Percentiles rank a stretch among this genome's conserved stretches.
These are phyloP conservation scores for Globisporangium splendens DNA, from an alignment of 352 stramenopile genomes.

Conservation along the genomic window DNA sequence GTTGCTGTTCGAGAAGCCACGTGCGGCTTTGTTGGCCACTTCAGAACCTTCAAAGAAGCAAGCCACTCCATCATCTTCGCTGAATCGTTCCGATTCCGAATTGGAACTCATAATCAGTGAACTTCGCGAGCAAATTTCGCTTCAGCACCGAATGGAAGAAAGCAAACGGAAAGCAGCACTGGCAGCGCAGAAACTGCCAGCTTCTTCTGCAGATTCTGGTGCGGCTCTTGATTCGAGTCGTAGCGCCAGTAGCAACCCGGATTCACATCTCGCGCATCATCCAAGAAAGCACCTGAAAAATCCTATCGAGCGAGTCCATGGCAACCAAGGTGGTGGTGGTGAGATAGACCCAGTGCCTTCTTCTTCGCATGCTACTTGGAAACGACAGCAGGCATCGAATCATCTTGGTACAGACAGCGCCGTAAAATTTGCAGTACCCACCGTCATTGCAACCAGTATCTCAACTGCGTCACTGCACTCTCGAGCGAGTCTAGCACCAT, in stretches of 20 bases:
- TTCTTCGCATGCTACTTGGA: not conserved
- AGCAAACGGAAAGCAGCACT: conserved; percentile 3
- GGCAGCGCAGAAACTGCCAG: not conserved
- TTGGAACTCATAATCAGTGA: conserved; percentile 67
- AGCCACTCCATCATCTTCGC: not conserved
- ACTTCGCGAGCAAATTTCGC: conserved; percentile 47
- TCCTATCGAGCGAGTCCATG: conserved; percentile 46
- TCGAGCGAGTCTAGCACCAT: conserved; percentile 2
- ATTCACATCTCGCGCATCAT: conserved; percentile 9
- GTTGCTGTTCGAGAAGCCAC: no score
- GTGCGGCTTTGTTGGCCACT: no score
- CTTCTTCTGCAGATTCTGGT: not conserved
- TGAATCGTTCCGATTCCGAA: conserved; percentile 51
- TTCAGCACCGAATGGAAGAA: conserved; percentile 26
- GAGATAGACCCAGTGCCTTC: not conserved
- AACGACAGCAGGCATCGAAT: not conserved
- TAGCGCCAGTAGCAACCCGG: conserved; percentile 2
- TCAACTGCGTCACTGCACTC: not conserved
- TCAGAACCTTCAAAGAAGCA: conserved; percentile 6
- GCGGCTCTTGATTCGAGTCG: conserved; percentile 8
- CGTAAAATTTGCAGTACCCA: not conserved
- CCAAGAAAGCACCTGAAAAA: conserved; percentile 60
- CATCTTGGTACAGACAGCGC: conserved; percentile 3
- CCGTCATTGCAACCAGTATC: conserved; percentile 4
- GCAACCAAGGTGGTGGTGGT: not conserved